Base-by-base conservation (phyloP, 2,329 filamentous ascomycete genomes). In the Sclerotinia sclerotiorum region DNA sequence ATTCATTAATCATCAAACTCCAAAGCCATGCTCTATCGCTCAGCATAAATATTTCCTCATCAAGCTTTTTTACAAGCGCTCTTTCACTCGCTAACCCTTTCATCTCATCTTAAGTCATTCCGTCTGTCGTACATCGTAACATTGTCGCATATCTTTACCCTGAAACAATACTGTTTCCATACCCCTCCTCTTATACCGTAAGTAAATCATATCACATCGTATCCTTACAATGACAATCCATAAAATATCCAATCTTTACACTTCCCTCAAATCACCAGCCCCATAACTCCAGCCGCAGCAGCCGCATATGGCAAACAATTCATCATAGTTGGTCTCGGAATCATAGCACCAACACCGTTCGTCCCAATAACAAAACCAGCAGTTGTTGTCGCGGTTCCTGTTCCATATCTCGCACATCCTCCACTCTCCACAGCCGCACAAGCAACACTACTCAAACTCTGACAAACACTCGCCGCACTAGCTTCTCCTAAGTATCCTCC, bases 401-500 rank as follows among this genome's bases (percentile, higher is more conserved):
- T 72, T 8, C 72, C 76, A 71, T 74, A 77, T 57, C 73, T 69
- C 24, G 71, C 72, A 71, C 77, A 78, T 48, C 75, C 72, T 3
- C 48, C 70, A 32, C 70, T 74, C 49, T 68, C 68, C 42, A 76
- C 73, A 15, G 70, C 72, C 56, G 80, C 79, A 72, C 86, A 88
- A 29, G 84, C 86, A 66, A 79, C 77, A 4, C 80, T 82, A 69
- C 84, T 86, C 69, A 88, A 75, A 70, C 84, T 87, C 49, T 80
- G 82, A 78, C 86, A 88, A 57, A 88, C 80, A 27, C 82, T 81
- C 1, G 82, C 84, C 15, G 85, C 86, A 56, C 78, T 80, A 7
- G 81, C 80, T 5, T 80, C 70, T 4, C 80, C 82, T 11, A 85
- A 72, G 42, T 79, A 80, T 56, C 70, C 69, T 17, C 69, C 71